phyloP scores from a whole-genome alignment of 805 yeast species.

The Yarrowia alimentaria region DNA sequence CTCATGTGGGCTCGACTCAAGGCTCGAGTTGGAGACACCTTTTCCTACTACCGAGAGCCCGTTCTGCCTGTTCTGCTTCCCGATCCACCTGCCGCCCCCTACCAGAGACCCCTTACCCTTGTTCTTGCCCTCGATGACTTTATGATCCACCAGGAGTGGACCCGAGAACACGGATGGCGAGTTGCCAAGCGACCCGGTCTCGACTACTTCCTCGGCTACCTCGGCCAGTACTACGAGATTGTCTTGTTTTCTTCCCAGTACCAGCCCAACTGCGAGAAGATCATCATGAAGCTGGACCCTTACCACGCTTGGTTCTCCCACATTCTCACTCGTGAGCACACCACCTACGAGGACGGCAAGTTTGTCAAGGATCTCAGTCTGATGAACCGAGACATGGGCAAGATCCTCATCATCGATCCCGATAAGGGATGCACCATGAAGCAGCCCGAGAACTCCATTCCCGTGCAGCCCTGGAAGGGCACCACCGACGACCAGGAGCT shows the following conservation, averaged over 20 bases:
- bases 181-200: slow-evolving; percentile 98
- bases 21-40: slow-evolving; percentile 69
- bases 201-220: slow-evolving; percentile 91
- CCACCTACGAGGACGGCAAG: slow-evolving; percentile 84
- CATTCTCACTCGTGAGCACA: slow-evolving; percentile 86
- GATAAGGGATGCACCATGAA: slow-evolving; percentile 66
- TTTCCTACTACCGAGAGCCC: slow-evolving; percentile 87
- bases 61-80: slow-evolving; percentile 91
- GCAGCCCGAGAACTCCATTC: slow-evolving; percentile 94
- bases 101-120: slow-evolving; percentile 86
- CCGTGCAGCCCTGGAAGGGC: slow-evolving; percentile 85
- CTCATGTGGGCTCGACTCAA: slow-evolving; percentile 66
- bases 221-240: slow-evolving; percentile 93
- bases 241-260: slow-evolving; percentile 85
- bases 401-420: slow-evolving; percentile 77
- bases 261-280: slow-evolving; percentile 78
- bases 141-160: slow-evolving; percentile 89
- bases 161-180: slow-evolving; percentile 91
- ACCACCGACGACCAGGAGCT: slow-evolving; percentile 71
- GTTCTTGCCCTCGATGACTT: slow-evolving; percentile 88
- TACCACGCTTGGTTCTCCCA: slow-evolving; percentile 84
- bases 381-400: slow-evolving; percentile 85
- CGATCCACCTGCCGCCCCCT: slow-evolving; percentile 86
- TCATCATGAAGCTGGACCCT: slow-evolving; percentile 89
- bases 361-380: slow-evolving; percentile 85